Conservation (phyloP, 148 eudicot genomes). For the Cornus controversa region DNA sequence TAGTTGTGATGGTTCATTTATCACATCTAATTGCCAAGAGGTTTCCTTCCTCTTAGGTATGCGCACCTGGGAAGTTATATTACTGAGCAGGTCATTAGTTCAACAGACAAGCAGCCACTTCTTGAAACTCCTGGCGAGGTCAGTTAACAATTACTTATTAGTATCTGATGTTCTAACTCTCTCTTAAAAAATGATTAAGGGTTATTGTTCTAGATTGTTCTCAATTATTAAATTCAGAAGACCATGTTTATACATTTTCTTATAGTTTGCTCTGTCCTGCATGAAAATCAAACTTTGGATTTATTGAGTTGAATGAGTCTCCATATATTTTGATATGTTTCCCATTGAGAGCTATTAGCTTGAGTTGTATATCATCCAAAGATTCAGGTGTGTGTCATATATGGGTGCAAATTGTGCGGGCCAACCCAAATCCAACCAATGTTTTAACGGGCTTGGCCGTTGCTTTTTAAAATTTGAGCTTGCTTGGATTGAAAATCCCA, state of each 20-base stretch:
- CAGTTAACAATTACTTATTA: conserved; percentile 14
- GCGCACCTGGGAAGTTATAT: conserved; percentile 51
- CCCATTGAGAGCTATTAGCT: background rate
- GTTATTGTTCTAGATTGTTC: no score
- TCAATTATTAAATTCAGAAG: background rate
- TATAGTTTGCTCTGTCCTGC: background rate
- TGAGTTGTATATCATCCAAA: background rate
- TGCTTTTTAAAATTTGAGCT: no score
- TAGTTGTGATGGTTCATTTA: background rate
- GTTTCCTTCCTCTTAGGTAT: conserved; percentile 45
- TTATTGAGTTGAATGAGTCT: background rate
- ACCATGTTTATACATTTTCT: background rate
- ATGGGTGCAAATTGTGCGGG: no score
- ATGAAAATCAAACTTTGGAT: background rate
- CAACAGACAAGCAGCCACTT: conserved; percentile 80
- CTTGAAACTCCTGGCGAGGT: conserved; percentile 99
- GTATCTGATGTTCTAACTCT: background rate
- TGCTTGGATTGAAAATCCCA: no score
- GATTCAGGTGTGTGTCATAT: no score
- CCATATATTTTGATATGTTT: background rate
- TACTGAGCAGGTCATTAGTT: conserved; percentile 65
- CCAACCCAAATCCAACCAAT: no score
- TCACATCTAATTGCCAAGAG: background rate
- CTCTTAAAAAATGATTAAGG: background rate
- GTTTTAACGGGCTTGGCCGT: no score